Percentiles rank a stretch among this genome's conserved stretches.
These are phyloP conservation scores for Penicillium sp. DNA, from an alignment of 2,329 filamentous ascomycete species.

Conservation along the genomic window DNA sequence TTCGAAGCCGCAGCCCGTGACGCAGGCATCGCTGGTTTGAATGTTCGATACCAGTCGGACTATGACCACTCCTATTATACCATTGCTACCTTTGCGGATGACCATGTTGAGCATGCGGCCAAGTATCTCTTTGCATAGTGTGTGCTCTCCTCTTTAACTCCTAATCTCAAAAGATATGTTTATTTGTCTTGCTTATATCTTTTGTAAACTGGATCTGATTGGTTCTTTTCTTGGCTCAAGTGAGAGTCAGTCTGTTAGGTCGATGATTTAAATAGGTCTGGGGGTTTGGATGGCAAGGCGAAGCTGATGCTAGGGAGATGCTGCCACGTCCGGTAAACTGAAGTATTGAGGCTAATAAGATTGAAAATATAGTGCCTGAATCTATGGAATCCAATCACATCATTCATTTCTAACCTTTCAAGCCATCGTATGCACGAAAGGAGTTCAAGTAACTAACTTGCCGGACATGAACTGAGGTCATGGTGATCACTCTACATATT, in stretches of 20 bases:
- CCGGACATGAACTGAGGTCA: too few species aligned
- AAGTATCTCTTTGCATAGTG: conserved; percentile 70
- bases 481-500: too few species aligned
- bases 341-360: not conserved
- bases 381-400: too few species aligned
- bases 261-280: conserved; percentile 9
- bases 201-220: conserved; percentile 13
- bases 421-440: too few species aligned
- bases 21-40: conserved; percentile 68
- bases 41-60: conserved; percentile 78
- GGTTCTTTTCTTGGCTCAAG: conserved; percentile 11
- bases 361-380: too few species aligned
- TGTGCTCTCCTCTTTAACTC: conserved; percentile 25
- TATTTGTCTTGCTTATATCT: not conserved
- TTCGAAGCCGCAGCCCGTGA: conserved; percentile 76
- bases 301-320: not conserved
- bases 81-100: conserved; percentile 83
- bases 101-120: conserved; percentile 88
- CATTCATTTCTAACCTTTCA: too few species aligned
- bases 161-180: not conserved
- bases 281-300: not conserved
- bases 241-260: conserved; percentile 14
- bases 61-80: conserved; percentile 99
- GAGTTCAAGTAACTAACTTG: too few species aligned
- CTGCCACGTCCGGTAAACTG: not conserved